Percentiles rank a stretch among this genome's conserved stretches.
Conservation (phyloP, 768 basidiomycete genomes). For the Mycena venus region DNA sequence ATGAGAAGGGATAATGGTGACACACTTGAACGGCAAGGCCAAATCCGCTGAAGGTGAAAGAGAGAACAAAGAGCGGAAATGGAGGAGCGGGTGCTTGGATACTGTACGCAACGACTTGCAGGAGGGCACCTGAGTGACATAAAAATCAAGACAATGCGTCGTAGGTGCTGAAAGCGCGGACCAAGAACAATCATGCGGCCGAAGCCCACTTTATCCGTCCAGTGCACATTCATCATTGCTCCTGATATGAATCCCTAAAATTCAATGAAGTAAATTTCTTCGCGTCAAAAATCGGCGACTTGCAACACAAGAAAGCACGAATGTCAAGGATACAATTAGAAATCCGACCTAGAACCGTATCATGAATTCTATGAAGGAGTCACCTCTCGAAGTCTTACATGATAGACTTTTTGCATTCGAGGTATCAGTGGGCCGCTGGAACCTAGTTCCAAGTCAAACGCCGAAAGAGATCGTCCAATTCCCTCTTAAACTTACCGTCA, state of each 20-base stretch:
- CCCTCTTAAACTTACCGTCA: background rate
- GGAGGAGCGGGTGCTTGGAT: conserved; percentile 63
- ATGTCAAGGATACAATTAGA: conserved; percentile 65
- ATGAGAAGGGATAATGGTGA: background rate
- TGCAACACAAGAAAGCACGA: conserved; percentile 51
- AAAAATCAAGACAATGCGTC: conserved; percentile 1
- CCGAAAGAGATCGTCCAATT: background rate
- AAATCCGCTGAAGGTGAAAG: conserved; percentile 61
- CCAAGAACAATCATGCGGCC: conserved; percentile 48
- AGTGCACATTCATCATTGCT: conserved; percentile 60
- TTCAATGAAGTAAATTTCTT: background rate
- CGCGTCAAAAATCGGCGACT: background rate
- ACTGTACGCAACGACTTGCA: conserved; percentile 59
- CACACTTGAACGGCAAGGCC: conserved; percentile 62
- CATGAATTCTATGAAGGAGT: background rate
- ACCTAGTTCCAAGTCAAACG: background rate
- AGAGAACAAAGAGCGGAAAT: conserved; percentile 64
- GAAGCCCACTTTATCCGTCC: conserved; percentile 60
- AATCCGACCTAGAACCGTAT: conserved; percentile 52
- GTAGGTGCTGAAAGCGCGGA: background rate
- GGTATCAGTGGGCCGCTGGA: conserved; percentile 27
- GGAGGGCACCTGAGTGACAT: conserved; percentile 51
- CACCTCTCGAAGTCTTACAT: background rate
- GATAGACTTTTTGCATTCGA: conserved; percentile 30
- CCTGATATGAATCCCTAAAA: conserved; percentile 63